Evolutionary conservation across 345 rosid species (phyloP), one percentile per base, ranked within the genome.

Genomic region (Litchi chinensis): DNA sequence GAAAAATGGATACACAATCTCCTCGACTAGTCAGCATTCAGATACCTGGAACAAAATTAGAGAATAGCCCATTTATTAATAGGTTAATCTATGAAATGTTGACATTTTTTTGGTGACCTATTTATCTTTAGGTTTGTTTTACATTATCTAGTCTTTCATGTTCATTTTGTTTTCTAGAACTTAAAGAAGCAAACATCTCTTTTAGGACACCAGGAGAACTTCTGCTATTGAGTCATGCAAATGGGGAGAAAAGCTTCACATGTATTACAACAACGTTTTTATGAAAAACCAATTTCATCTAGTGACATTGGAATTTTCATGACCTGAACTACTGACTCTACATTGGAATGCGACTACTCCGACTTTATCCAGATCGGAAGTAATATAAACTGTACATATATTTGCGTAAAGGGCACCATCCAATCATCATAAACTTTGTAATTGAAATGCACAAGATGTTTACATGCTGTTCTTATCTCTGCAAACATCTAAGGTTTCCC

Each of bases 1-100:
- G 89, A 88, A 69, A 82, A 90, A 78, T 95, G 98, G 99, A 87
- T 91, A 79, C 88, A 88, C 39, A 90, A 93, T 76, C 96, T 93
- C 70, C 90, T 92, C 65, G 65, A 83, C 75, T 93, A 83, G 85
- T 16, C 68, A 67, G 28, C 71, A 3, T 69, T 67, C 70, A 65
- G 57, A 37, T 26, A 40, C 68, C 40, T 32, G 28, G 28, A 44
- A 2, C 15, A 1, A 37, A 37, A 66, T 1, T 19, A 5, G 56
- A 22, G 5, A 74, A 8, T 7, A 26, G 32, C 3, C 26, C 16
- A 48, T 76, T 64, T 6, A 52, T 48, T 11, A 15, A 56, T 21
- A 26, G 6, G 48, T 62, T 26, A 57, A 57, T 40, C 12, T n/a
- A 39, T 18, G 18, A 70, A 76, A 68, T 68, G 28, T 19, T 32